Base-by-base conservation (phyloP, 2,329 filamentous ascomycete species). In the Fusarium armeniacum region DNA sequence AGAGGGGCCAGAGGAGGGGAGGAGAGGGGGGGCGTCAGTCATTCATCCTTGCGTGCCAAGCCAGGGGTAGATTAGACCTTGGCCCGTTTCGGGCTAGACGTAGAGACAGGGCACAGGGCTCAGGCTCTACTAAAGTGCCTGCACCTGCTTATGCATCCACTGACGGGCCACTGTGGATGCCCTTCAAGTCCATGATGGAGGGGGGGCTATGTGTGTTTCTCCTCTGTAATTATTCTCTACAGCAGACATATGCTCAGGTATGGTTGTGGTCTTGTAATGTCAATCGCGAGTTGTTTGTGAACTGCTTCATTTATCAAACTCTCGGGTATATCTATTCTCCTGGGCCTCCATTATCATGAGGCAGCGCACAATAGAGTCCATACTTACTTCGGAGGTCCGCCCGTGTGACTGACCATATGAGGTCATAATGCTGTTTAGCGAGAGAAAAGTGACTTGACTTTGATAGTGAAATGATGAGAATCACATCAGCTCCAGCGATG, bases 71-170 rank as follows among this genome's bases (percentile, higher is more conserved):
- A 67, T 64, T 73, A 49, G 65, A 49, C 59, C 47, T 57, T 62
- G 41, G 43, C 46, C 62, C 61, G 56, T 58, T 72, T 60, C 44
- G 28, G 47, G 53, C 56, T 71, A 72, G 67, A 54, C 30, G 45
- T 30, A 66, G 49, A 33, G 60, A 58, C 36, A 40, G 24, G 56
- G 33, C 60, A 65, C 63, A 41, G 61, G 59, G 65, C 53, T 58
- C 56, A 67, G 61, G 66, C 62, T 70, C 66, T 62, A 67, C 67
- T 73, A 71, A 73, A 73, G 71, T 74, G 71, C 71, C 67, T 71
- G 63, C 67, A 73, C 71, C 64, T 71, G 44, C 62, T 59, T 60
- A 56, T 70, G 67, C 67, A 70, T 53, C 51, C 54, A 70, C 51
- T 64, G 52, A 67, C 62, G 67, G 67, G 62, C 59, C 67, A 38